Evolutionary conservation across 306 rosid genomes (phyloP).

Genomic region (Abrus pulchellus): DNA sequence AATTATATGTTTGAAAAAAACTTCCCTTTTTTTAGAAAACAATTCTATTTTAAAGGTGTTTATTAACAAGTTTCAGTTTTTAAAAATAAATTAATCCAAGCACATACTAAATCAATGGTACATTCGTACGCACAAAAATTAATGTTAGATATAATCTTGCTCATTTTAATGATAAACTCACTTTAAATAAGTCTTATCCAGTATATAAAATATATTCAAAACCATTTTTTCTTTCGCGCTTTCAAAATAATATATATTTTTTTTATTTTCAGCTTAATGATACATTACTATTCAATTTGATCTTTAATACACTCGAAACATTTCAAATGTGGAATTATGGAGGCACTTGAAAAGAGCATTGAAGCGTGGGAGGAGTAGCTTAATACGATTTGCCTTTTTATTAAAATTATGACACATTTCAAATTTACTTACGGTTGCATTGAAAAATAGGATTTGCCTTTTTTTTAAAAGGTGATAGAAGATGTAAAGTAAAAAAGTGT

Average conservation of each 20-base stretch:
- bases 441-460: no score
- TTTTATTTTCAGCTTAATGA: neutral
- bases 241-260: neutral
- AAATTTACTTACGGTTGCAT: no score
- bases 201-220: neutral
- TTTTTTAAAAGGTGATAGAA: no score
- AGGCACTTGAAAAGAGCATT: neutral
- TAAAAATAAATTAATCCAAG: neutral
- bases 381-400: no score
- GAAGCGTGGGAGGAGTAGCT: neutral
- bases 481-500: no score
- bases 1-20: neutral
- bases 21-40: neutral
- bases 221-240: neutral
- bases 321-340: neutral
- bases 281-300: neutral
- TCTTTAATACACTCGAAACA: neutral
- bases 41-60: neutral
- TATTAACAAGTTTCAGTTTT: neutral
- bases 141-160: neutral
- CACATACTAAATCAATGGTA: neutral
- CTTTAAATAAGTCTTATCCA: neutral
- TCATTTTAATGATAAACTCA: neutral
- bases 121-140: neutral
- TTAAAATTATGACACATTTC: no score